A percentile compares a stretch with the other conserved stretches of the same genome.
phyloP scores from a whole-genome alignment of 2,329 filamentous ascomycete species.

The Verticillium albo-atrum region DNA sequence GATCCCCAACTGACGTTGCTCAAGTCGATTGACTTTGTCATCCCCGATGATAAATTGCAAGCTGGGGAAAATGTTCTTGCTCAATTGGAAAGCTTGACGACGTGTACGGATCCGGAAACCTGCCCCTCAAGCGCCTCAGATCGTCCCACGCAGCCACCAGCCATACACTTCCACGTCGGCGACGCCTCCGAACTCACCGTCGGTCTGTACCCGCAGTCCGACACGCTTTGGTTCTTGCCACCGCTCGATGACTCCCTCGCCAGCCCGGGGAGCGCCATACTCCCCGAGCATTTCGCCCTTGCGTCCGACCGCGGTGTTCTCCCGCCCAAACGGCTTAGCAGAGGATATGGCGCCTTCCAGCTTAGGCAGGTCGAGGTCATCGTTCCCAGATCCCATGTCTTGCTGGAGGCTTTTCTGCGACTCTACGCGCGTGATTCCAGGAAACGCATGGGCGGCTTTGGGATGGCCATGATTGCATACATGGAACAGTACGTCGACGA shows the following conservation, averaged over 20 bases:
- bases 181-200: constrained; percentile 14
- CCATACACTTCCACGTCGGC: not conserved
- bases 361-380: constrained; percentile 8
- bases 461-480: constrained; percentile 17
- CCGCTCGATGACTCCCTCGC: constrained; percentile 11
- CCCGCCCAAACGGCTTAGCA: not conserved
- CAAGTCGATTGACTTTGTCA: not conserved
- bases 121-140: not conserved
- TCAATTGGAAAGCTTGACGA: not conserved
- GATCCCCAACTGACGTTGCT: not conserved
- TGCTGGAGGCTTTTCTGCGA: constrained; percentile 19
- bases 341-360: constrained; percentile 1
- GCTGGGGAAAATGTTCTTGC: not conserved
- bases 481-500: constrained; percentile 18
- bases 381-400: constrained; percentile 14
- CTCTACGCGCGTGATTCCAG: constrained; percentile 16
- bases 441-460: constrained; percentile 13
- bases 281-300: constrained; percentile 5
- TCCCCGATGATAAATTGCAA: not conserved
- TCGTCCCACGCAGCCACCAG: not conserved
- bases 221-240: constrained; percentile 19
- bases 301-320: not conserved
- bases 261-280: constrained; percentile 3
- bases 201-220: constrained; percentile 16
- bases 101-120: not conserved